phyloP scores from a whole-genome alignment of 2,329 filamentous ascomycete species.

The Calonectria montana region DNA sequence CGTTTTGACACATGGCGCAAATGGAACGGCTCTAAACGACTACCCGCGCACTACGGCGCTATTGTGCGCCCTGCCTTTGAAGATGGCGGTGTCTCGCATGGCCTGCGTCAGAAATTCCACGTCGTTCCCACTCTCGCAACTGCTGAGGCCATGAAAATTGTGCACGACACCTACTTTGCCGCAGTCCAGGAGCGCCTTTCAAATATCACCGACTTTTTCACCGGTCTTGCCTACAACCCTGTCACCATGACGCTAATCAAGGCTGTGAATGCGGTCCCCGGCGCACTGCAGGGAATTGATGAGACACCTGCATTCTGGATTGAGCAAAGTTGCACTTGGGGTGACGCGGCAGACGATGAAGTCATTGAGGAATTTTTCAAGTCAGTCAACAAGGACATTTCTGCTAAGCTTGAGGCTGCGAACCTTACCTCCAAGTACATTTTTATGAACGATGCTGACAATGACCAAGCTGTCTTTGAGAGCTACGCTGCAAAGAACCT shows the following conservation, averaged over 20 bases:
- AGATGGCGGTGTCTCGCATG: neutral
- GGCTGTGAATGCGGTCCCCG: neutral
- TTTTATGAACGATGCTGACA: neutral
- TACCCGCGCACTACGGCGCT: neutral
- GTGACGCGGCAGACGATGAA: neutral
- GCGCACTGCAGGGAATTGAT: neutral
- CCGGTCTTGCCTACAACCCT: neutral
- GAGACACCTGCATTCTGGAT: neutral
- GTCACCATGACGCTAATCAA: neutral
- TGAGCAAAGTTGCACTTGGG: neutral
- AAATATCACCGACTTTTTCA: neutral
- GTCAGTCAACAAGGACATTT: neutral
- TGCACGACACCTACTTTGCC: neutral
- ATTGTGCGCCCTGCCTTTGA: neutral
- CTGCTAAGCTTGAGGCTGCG: neutral
- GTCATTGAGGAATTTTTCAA: neutral
- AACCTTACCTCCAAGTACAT: neutral
- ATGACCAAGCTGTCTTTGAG: neutral
- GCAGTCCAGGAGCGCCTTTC: neutral
- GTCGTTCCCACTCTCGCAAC: neutral
- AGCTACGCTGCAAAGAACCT: neutral
- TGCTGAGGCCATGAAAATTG: neutral
- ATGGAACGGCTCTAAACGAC: neutral
- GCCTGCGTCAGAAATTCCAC: neutral
- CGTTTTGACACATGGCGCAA: neutral